Evolutionary conservation across 768 basidiomycete species (phyloP), one percentile per base, ranked within the genome.

Genomic region (Trametes punicea): DNA sequence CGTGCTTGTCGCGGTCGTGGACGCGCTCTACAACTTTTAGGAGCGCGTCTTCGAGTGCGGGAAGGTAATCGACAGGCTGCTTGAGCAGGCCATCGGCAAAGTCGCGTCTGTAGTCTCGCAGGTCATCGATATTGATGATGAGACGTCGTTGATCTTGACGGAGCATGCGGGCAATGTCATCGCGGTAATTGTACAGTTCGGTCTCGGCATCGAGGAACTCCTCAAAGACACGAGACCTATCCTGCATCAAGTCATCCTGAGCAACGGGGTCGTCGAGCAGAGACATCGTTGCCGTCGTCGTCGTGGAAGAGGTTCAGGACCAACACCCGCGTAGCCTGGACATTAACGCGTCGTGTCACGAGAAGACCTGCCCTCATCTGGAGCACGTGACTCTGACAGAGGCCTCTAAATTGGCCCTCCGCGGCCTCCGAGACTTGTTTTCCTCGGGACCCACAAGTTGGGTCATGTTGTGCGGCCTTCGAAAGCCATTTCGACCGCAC

Each of bases 81-180:
- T 91, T 92, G 51, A 99, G 79, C 7, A 98, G 78, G 0, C 94
- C 93, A 64, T 93, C 87, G 5, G 91, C 87, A 54, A 84, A 89
- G 59, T 91, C 86, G 67, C 94, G 84, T 70, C 90, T 84, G 71
- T 92, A 91, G 72, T 93, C 92, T 74, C 96, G 87, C 65, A 98
- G 74, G 74, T 98, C 93, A 71, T 98, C 95, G 64, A 98, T 81
- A 71, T 97, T 98, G 70, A 99, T 84, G 64, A 95, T 85, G 65
- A 98, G 85, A 70, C 97, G 85, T 66, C 90, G 87, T 67, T 87
- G 84, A 65, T 90, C 87, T 18, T 79, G 77, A 54, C 89, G 84
- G 45, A 98, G 81, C 85, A 98, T 84, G 63, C 84, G 82, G 41
- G 81, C 77, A 61, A 96, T 87, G 55, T 89, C 87, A 64, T 93